phyloP scores from a whole-genome alignment of 2,329 filamentous ascomycete genomes.

The Aureobasidium sp. region DNA sequence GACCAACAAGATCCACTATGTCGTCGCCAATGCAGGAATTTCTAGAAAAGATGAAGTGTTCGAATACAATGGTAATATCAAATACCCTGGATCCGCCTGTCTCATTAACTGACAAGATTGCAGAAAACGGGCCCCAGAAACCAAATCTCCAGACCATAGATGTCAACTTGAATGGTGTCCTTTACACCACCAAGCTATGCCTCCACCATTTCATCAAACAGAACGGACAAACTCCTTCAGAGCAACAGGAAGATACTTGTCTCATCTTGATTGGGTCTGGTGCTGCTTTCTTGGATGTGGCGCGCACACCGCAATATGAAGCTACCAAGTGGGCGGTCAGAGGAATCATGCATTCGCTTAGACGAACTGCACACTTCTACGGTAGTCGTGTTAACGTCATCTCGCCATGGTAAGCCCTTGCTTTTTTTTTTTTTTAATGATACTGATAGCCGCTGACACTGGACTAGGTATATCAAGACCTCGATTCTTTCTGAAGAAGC shows the following conservation, averaged over 20 bases:
- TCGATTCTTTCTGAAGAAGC: constrained; percentile 21
- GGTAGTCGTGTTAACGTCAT: constrained; percentile 7
- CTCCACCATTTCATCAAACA: constrained; percentile 29
- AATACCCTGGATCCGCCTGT: background rate
- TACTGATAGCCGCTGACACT: background rate
- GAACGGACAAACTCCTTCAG: background rate
- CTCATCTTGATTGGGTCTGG: constrained; percentile 46
- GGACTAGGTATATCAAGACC: constrained; percentile 21
- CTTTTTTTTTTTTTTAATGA: too few species aligned
- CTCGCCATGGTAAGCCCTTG: background rate
- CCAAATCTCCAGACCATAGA: constrained; percentile 21
- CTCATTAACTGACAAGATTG: background rate
- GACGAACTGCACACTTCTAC: background rate
- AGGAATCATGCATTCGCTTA: constrained; percentile 14
- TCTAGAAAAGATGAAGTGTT: background rate
- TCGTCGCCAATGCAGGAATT: constrained; percentile 27
- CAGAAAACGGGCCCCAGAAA: constrained; percentile 8
- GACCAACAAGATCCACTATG: constrained; percentile 23
- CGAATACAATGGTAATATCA: background rate
- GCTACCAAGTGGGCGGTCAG: constrained; percentile 29
- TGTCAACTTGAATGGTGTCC: constrained; percentile 18
- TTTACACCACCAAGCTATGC: constrained; percentile 21
- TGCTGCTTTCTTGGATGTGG: constrained; percentile 43
- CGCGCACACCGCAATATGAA: constrained; percentile 28
- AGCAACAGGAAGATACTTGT: constrained; percentile 19